Evolutionary conservation across 176 grass and related monocot species (phyloP).

Genomic region (Ensete ventricosum): DNA sequence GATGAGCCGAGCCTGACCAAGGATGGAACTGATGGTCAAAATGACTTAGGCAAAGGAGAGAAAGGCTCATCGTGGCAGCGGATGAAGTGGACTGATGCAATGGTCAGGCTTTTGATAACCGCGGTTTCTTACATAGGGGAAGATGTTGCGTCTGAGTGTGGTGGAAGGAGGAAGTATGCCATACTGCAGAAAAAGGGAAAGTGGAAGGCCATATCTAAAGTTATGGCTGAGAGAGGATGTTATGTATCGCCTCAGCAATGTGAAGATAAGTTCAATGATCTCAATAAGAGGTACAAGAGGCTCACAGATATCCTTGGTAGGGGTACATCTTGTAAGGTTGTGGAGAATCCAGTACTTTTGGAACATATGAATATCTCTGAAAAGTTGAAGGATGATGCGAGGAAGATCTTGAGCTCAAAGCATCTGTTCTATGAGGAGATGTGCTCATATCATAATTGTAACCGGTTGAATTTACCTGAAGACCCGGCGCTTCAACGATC

Average conservation of each 20-base stretch:
- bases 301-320: slow-evolving; percentile 83
- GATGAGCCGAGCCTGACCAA: neutral
- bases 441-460: slow-evolving; percentile 93
- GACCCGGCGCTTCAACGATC: slow-evolving; percentile 65
- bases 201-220: slow-evolving; percentile 86
- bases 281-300: slow-evolving; percentile 94
- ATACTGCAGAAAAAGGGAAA: slow-evolving; percentile 93
- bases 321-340: slow-evolving; percentile 62
- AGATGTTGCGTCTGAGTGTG: slow-evolving; percentile 46
- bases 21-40: slow-evolving; percentile 30
- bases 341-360: slow-evolving; percentile 55
- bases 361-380: slow-evolving; percentile 66
- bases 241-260: slow-evolving; percentile 87
- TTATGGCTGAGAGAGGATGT: slow-evolving; percentile 68
- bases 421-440: slow-evolving; percentile 88
- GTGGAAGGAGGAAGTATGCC: slow-evolving; percentile 42
- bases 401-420: slow-evolving; percentile 78
- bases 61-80: slow-evolving; percentile 67
- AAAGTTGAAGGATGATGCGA: slow-evolving; percentile 79
- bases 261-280: slow-evolving; percentile 93
- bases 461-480: slow-evolving; percentile 57
- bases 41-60: slow-evolving; percentile 27
- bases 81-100: slow-evolving; percentile 93
- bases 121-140: slow-evolving; percentile 71
- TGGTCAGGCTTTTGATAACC: slow-evolving; percentile 85